phyloP scores from a whole-genome alignment of 2,329 filamentous ascomycete genomes.

The Colletotrichum agaves region DNA sequence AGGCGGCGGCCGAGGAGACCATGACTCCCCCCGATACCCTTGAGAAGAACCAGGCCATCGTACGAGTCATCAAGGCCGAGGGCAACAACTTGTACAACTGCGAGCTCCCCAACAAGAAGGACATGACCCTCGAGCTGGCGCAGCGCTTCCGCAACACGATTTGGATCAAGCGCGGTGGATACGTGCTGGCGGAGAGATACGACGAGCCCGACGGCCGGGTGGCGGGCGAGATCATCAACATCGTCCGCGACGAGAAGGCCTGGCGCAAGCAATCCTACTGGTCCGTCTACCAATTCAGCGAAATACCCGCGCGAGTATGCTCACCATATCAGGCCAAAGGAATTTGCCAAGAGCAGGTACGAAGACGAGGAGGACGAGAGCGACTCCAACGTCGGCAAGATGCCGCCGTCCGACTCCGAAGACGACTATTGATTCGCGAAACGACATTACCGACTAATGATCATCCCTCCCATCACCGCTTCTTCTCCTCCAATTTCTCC shows the following conservation, averaged over 20 bases:
- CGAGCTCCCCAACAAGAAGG: constrained; percentile 72
- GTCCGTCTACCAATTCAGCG: constrained; percentile 57
- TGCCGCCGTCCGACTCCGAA: constrained; percentile 85
- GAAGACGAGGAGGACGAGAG: constrained; percentile 79
- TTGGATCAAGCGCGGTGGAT: constrained; percentile 91
- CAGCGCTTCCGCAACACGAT: constrained; percentile 90
- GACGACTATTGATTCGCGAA: constrained; percentile 59
- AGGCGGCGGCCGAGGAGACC: constrained; percentile 80
- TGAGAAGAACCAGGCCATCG: constrained; percentile 73
- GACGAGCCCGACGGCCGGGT: constrained; percentile 81
- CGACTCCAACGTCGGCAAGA: constrained; percentile 82
- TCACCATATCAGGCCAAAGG: constrained; percentile 72
- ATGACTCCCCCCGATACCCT: constrained; percentile 68
- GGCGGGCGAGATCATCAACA: constrained; percentile 89
- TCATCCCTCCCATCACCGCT: constrained; percentile 25
- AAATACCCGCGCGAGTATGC: not conserved
- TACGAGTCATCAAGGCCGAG: constrained; percentile 81
- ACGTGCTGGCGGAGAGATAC: constrained; percentile 81
- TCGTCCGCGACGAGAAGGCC: constrained; percentile 88
- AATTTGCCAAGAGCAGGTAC: constrained; percentile 76
- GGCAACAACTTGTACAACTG: constrained; percentile 92
- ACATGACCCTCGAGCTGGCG: constrained; percentile 82
- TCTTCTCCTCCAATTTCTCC: constrained; percentile 41
- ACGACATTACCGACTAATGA: constrained; percentile 16
- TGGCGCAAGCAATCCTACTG: constrained; percentile 94